phyloP scores from a whole-genome alignment of 2,329 filamentous ascomycete species.

The Gnomoniopsis smithogilvyi region DNA sequence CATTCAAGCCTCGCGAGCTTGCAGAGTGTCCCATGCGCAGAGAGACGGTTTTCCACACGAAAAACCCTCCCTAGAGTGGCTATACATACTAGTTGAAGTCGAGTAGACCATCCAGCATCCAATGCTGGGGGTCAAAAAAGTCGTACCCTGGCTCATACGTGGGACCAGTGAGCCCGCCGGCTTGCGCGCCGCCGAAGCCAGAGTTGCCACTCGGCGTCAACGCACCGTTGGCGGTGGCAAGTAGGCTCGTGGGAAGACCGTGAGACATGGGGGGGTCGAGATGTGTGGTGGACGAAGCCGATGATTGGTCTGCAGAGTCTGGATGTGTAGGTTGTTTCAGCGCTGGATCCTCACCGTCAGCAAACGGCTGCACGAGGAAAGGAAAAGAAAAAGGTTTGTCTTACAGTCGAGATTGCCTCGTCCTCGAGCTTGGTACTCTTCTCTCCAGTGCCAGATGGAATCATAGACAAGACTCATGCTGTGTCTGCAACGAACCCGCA shows the following conservation, averaged over 20 bases:
- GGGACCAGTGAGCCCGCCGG: slow-evolving; percentile 50
- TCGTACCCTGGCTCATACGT: slow-evolving; percentile 61
- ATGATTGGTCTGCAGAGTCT: slow-evolving; percentile 72
- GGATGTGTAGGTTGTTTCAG: slow-evolving; percentile 85
- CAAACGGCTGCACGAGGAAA: slow-evolving; percentile 12
- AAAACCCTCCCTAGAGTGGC: slow-evolving; percentile 21
- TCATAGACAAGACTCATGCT: slow-evolving; percentile 85
- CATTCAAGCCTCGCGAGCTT: not conserved
- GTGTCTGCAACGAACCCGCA: slow-evolving; percentile 79
- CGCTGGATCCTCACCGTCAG: slow-evolving; percentile 41
- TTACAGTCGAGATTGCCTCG: slow-evolving; percentile 69
- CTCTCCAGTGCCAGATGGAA: slow-evolving; percentile 81
- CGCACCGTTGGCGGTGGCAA: slow-evolving; percentile 48
- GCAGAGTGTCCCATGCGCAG: slow-evolving; percentile 42
- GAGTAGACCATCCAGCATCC: slow-evolving; percentile 84
- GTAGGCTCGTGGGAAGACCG: slow-evolving; percentile 43
- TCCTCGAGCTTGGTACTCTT: slow-evolving; percentile 71
- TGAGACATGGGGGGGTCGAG: slow-evolving; percentile 59
- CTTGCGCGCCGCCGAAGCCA: slow-evolving; percentile 39
- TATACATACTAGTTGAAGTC: slow-evolving; percentile 63
- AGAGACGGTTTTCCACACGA: slow-evolving; percentile 38
- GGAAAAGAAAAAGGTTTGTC: slow-evolving; percentile 26
- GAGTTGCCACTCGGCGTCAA: slow-evolving; percentile 50
- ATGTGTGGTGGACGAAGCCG: slow-evolving; percentile 63
- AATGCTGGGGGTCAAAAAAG: slow-evolving; percentile 89